Conservation (phyloP, 2,329 filamentous ascomycete species). For the Ampelomyces quisqualis region DNA sequence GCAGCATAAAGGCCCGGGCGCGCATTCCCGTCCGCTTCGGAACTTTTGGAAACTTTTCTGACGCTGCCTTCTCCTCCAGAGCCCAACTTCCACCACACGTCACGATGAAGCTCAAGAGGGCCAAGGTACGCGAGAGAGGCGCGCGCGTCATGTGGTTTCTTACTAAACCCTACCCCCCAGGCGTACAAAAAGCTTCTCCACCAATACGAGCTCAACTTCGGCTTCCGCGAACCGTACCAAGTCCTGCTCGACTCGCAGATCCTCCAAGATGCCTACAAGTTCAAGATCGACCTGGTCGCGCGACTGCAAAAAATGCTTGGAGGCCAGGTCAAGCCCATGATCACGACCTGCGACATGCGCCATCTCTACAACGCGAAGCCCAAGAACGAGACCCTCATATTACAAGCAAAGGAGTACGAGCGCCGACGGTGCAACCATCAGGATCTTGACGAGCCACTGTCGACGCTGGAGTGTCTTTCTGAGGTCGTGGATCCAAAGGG, state of each 20-base stretch:
- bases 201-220: conserved; percentile 82
- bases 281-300: conserved; percentile 81
- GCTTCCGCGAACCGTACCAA: conserved; percentile 92
- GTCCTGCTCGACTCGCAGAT: conserved; percentile 76
- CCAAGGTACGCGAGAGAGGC: conserved; percentile 21
- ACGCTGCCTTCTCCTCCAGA: conserved; percentile 7
- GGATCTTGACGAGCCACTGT: conserved; percentile 69
- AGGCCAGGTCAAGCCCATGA: conserved; percentile 82
- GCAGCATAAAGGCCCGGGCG: conserved; percentile 4
- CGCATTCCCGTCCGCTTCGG: not conserved
- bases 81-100: conserved; percentile 7
- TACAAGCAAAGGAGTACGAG: conserved; percentile 73
- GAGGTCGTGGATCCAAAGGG: conserved; percentile 78
- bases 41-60: conserved; percentile 9
- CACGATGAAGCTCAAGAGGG: conserved; percentile 38
- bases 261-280: conserved; percentile 74
- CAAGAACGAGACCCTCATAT: conserved; percentile 62
- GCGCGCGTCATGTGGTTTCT: not conserved
- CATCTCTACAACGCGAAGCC: conserved; percentile 68
- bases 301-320: conserved; percentile 81
- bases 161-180: conserved; percentile 54
- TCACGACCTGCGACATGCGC: conserved; percentile 78
- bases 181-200: conserved; percentile 91
- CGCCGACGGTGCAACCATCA: conserved; percentile 77
- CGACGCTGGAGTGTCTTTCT: conserved; percentile 67